Conservation (phyloP, 495 filamentous ascomycete species). For the Pyrenopolyporus hunteri region DNA sequence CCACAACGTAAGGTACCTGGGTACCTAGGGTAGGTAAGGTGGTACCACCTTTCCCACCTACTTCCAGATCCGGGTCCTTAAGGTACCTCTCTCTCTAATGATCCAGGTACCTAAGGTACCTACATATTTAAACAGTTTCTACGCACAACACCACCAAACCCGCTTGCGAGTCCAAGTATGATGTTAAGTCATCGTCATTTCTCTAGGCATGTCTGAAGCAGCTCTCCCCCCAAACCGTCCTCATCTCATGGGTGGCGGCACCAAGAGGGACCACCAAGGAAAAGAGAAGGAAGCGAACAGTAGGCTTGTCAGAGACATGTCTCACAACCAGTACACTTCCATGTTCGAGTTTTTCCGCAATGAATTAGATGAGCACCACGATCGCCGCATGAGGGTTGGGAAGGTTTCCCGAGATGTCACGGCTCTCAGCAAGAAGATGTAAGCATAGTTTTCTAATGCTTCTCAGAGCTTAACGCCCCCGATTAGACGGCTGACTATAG, state of each 20-base stretch:
- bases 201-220: constrained; percentile 41
- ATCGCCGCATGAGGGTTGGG: constrained; percentile 85
- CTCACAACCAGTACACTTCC: constrained; percentile 62
- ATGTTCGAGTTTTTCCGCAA: constrained; percentile 86
- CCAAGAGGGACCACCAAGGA: constrained; percentile 67
- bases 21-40: neutral
- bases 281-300: constrained; percentile 51
- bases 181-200: too few species aligned
- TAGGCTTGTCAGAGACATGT: constrained; percentile 40
- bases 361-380: constrained; percentile 93
- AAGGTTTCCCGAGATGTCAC: constrained; percentile 92
- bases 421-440: constrained; percentile 97
- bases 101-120: too few species aligned
- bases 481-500: constrained; percentile 10
- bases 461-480: neutral
- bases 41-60: too few species aligned
- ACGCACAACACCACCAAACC: too few species aligned
- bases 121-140: too few species aligned
- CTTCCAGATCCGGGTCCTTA: too few species aligned
- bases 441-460: constrained; percentile 30
- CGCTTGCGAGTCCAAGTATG: too few species aligned
- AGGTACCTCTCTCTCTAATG: too few species aligned
- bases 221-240: constrained; percentile 37
- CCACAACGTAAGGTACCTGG: neutral
- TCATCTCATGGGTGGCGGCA: constrained; percentile 50